Evolutionary conservation across 2,329 filamentous ascomycete genomes (phyloP).

Genomic region (Fusarium chlamydosporum): DNA sequence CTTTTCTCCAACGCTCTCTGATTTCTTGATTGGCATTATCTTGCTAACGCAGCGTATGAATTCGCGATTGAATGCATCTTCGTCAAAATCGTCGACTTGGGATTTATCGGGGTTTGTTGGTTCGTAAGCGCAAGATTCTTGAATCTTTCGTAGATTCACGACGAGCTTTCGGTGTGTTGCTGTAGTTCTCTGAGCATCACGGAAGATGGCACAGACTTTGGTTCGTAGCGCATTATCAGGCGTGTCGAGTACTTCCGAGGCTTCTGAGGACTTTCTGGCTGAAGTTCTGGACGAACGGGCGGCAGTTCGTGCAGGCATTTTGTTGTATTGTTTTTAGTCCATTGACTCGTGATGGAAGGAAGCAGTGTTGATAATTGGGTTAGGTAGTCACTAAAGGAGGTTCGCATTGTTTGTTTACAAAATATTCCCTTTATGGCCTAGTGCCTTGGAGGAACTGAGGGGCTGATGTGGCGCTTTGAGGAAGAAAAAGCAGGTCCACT

Average conservation of each 20-base stretch:
- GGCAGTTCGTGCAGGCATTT: conserved; percentile 67
- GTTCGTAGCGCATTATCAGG: conserved; percentile 78
- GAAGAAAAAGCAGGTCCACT: conserved; percentile 4
- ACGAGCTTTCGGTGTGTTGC: conserved; percentile 91
- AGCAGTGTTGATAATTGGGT: conserved; percentile 11
- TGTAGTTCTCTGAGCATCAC: conserved; percentile 88
- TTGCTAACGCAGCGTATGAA: conserved; percentile 85
- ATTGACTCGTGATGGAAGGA: conserved; percentile 12
- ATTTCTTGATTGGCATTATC: conserved; percentile 90
- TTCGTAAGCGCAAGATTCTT: conserved; percentile 84
- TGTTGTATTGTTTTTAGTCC: conserved; percentile 21
- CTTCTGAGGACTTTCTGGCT: conserved; percentile 61
- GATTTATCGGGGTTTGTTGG: conserved; percentile 66
- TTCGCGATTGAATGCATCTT: conserved; percentile 89
- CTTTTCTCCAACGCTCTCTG: conserved; percentile 88
- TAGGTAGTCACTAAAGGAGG: conserved; percentile 7
- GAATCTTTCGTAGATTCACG: conserved; percentile 88
- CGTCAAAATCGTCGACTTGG: conserved; percentile 77
- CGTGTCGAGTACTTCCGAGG: conserved; percentile 80
- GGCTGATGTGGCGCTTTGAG: conserved; percentile 14
- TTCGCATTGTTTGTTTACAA: conserved; percentile 52
- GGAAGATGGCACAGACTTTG: conserved; percentile 80
- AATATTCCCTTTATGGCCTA: conserved; percentile 52
- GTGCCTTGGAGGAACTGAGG: conserved; percentile 26
- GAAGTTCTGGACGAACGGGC: conserved; percentile 63